Conservation (phyloP, 2,329 filamentous ascomycete genomes). For the Aspergillus flavus region DNA sequence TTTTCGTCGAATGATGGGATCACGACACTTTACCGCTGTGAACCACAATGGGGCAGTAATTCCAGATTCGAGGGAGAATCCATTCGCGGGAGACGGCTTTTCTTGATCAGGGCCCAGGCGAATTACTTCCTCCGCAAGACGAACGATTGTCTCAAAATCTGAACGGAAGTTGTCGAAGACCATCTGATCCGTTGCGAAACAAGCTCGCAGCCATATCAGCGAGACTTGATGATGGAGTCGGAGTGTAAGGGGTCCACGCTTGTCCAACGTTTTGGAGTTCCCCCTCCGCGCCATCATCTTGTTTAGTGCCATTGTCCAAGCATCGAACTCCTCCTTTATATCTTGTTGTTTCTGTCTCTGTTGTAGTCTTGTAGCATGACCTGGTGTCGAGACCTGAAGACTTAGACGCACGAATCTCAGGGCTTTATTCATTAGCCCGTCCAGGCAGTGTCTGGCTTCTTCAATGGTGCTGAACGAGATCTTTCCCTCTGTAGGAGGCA, state of each 20-base stretch:
- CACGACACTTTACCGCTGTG: constrained; percentile 34
- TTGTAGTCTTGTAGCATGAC: neutral
- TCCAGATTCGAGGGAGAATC: constrained; percentile 31
- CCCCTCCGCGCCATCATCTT: constrained; percentile 8
- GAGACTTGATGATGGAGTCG: constrained; percentile 19
- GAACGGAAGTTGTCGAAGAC: constrained; percentile 13
- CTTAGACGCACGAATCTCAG: constrained; percentile 16
- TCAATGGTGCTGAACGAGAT: constrained; percentile 13
- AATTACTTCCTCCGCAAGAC: constrained; percentile 14
- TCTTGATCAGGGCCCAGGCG: neutral
- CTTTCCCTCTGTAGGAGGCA: neutral
- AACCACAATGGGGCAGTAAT: constrained; percentile 38
- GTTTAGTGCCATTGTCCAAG: constrained; percentile 18
- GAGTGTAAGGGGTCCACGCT: constrained; percentile 18
- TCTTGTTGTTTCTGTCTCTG: constrained; percentile 7
- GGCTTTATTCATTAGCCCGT: constrained; percentile 17
- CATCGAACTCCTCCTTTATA: constrained; percentile 1
- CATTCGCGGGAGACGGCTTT: neutral
- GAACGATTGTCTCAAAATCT: constrained; percentile 15
- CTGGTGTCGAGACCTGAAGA: neutral
- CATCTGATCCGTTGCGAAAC: constrained; percentile 10
- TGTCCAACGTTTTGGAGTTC: constrained; percentile 8
- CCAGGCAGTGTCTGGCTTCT: constrained; percentile 18
- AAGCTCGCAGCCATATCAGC: constrained; percentile 14
- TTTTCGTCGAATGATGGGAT: constrained; percentile 32